Evolutionary conservation across 73 alveolate genomes (phyloP).

Genomic region (Tetrahymena elliotti): DNA sequence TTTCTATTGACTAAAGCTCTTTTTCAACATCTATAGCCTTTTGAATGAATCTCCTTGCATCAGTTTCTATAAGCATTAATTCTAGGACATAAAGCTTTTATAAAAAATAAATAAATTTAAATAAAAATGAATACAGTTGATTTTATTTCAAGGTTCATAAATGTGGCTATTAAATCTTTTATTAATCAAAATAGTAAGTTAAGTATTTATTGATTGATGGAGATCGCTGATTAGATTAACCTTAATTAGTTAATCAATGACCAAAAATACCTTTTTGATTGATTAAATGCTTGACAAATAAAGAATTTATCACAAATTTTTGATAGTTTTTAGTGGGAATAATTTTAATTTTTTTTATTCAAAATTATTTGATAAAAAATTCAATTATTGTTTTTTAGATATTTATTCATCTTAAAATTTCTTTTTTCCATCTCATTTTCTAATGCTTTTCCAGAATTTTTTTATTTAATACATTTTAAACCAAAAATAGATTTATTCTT

Average conservation of each 20-base stretch:
- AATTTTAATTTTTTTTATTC: no score
- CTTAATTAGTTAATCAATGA: not conserved
- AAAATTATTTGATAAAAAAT: no score
- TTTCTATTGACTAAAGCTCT: slow-evolving; percentile 73
- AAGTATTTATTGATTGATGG: not conserved
- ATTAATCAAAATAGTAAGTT: not conserved
- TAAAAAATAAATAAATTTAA: slow-evolving; percentile 63
- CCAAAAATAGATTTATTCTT: no score
- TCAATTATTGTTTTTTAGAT: no score
- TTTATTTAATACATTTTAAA: no score
- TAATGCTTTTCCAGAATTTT: no score
- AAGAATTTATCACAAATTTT: not conserved
- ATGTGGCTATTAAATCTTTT: not conserved
- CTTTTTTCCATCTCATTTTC: not conserved
- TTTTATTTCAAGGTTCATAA: not conserved
- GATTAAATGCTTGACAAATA: not conserved
- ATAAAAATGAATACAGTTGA: not conserved
- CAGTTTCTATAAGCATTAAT: slow-evolving; percentile 87
- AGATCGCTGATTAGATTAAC: not conserved
- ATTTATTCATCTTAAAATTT: no score
- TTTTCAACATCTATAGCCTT: slow-evolving; percentile 90
- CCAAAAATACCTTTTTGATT: not conserved
- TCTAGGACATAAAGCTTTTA: slow-evolving; percentile 83
- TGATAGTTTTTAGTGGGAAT: not conserved
- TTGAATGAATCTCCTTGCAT: slow-evolving; percentile 80